These are phyloP conservation scores for Alternaria sp. DNA, from an alignment of 2,329 filamentous ascomycete species.

Conservation along the genomic window DNA sequence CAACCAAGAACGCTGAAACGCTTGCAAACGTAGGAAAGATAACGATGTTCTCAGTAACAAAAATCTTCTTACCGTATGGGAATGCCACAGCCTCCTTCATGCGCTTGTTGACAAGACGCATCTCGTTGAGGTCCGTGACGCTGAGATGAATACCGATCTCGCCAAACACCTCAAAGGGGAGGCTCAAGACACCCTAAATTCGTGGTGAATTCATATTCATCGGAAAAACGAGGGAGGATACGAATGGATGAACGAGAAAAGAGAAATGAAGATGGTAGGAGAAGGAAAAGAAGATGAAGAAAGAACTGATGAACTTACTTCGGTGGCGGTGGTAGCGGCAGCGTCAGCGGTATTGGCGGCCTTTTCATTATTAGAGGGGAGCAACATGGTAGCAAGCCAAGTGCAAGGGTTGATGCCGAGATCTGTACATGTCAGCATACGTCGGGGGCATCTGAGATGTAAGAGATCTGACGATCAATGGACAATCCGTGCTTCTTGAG, in stretches of 20 bases:
- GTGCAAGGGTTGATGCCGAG: background rate
- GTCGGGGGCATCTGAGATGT: background rate
- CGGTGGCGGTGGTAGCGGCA: background rate
- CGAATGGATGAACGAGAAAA: background rate
- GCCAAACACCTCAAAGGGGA: background rate
- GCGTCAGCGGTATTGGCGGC: background rate
- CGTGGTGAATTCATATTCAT: background rate
- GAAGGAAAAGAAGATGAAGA: background rate
- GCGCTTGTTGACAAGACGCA: background rate
- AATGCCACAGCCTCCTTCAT: background rate
- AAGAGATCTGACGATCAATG: background rate
- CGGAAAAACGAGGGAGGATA: background rate
- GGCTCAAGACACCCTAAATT: background rate
- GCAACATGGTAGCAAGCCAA: background rate
- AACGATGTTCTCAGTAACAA: background rate
- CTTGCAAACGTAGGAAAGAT: conserved; percentile 7
- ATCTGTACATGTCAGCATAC: background rate
- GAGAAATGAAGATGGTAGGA: background rate
- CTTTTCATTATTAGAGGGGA: background rate
- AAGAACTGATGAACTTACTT: background rate
- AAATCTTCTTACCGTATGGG: conserved; percentile 2
- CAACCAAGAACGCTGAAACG: conserved; percentile 3
- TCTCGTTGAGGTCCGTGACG: background rate
- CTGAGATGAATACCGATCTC: background rate
- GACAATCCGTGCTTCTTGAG: background rate